A percentile compares a stretch with the other conserved stretches of the same genome.
Evolutionary conservation across 768 basidiomycete genomes (phyloP).

Genomic region (Suillus decipiens): DNA sequence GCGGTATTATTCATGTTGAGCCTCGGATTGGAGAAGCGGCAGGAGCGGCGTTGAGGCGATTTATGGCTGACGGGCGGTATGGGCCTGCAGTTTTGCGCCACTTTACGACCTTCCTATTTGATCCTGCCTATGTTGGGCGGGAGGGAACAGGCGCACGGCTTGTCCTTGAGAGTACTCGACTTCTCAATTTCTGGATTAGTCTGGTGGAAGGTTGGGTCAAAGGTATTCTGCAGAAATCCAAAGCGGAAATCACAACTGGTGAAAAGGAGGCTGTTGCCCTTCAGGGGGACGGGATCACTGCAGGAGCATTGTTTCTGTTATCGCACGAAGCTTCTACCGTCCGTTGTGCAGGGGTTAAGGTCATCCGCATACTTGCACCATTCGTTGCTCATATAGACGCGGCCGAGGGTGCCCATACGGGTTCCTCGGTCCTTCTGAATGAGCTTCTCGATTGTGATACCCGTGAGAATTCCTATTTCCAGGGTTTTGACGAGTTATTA

Average conservation of each 20-base stretch:
- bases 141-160: slow-evolving; percentile 66
- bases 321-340: slow-evolving; percentile 54
- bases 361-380: slow-evolving; percentile 57
- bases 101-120: slow-evolving; percentile 75
- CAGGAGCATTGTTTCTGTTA: slow-evolving; percentile 74
- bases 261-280: slow-evolving; percentile 44
- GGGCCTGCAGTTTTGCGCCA: slow-evolving; percentile 60
- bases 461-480: slow-evolving; percentile 48
- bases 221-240: slow-evolving; percentile 43
- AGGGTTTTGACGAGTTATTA: slow-evolving; percentile 67
- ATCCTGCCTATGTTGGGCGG: slow-evolving; percentile 58
- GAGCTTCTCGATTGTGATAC: slow-evolving; percentile 55
- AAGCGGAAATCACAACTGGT: slow-evolving; percentile 40
- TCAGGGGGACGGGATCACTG: slow-evolving; percentile 64
- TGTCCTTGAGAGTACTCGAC: slow-evolving; percentile 62
- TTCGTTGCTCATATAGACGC: slow-evolving; percentile 47
- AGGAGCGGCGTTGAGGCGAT: slow-evolving; percentile 64
- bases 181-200: slow-evolving; percentile 73
- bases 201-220: slow-evolving; percentile 74
- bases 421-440: slow-evolving; percentile 43
- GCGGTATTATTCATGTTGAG: slow-evolving; percentile 85
- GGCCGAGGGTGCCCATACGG: slow-evolving; percentile 31
- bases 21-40: slow-evolving; percentile 72
- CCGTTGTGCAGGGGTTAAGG: slow-evolving; percentile 60
- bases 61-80: slow-evolving; percentile 62